Percentiles rank a stretch among this genome's conserved stretches.
Evolutionary conservation across 345 rosid species (phyloP).

Genomic region (Geranium rotundifolium): DNA sequence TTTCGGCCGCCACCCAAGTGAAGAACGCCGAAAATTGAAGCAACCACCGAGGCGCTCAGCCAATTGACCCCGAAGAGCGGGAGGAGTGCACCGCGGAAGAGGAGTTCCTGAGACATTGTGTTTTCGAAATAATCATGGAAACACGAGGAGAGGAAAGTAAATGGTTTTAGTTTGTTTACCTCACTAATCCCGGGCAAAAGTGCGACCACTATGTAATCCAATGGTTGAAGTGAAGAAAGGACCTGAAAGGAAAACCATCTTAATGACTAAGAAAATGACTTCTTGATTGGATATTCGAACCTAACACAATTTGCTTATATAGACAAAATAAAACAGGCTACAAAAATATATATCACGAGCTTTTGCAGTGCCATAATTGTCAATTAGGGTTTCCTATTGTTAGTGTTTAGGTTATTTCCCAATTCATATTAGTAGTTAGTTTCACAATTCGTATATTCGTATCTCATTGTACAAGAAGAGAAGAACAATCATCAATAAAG

Average conservation of each 20-base stretch:
- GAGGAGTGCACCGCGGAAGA: conserved; percentile 64
- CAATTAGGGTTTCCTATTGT: no score
- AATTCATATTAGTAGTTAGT: no score
- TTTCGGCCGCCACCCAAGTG: conserved; percentile 81
- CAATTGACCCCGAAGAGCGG: conserved; percentile 64
- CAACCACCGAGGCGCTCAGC: conserved; percentile 43
- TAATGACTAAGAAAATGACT: no score
- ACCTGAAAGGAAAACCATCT: conserved; percentile 27
- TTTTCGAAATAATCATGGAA: not conserved
- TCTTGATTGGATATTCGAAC: not conserved
- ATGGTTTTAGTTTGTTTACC: conserved; percentile 21
- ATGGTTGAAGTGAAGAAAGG: conserved; percentile 71
- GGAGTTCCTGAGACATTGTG: conserved; percentile 47
- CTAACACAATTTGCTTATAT: not conserved
- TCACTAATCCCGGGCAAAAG: conserved; percentile 78
- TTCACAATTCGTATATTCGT: no score
- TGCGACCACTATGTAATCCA: conserved; percentile 68
- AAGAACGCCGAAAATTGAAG: conserved; percentile 56
- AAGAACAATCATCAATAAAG: no score
- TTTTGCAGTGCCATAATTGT: no score
- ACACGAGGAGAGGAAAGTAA: not conserved
- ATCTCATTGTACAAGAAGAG: no score
- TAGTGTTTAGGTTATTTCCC: no score
- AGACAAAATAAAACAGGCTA: not conserved
- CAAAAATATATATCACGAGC: not conserved